Evolutionary conservation across 2,329 filamentous ascomycete genomes (phyloP), one percentile per base, ranked within the genome.

Genomic region (Hortaea sp.): DNA sequence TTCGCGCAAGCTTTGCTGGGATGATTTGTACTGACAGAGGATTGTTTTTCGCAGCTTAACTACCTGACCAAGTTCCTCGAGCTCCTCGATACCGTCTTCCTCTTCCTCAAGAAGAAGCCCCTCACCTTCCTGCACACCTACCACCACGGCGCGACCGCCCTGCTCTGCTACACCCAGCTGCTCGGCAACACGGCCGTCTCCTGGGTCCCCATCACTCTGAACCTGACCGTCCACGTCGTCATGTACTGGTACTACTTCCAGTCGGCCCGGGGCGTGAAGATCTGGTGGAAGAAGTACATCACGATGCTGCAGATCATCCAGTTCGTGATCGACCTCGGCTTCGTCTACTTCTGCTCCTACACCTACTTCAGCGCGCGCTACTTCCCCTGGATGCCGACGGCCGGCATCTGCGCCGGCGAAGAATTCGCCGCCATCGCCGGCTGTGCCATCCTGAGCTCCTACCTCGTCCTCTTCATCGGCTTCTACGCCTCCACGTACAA

Each of bases 211-310:
- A 97, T 97, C 66, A 84, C 81, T 45, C 80, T 97, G 60, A 97
- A 97, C 78, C 73, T 97, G 63, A 81, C 80, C 53, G 90, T 97
- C 46, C 90, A 97, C 72, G 90, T 97, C 49, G 85, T 95, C 66
- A 97, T 97, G 90, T 97, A 97, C 83, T 95, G 89, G 89, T 97
- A 97, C 82, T 97, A 97, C 80, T 97, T 97, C 83, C 90, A 97
- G 78, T 90, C 87, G 64, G 89, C 90, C 46, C 88, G 90, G 59
- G 92, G 92, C 58, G 81, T 97, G 69, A 84, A 83, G 63, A 92
- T 95, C 71, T 95, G 89, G 89, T 97, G 90, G 90, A 97, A 97
- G 84, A 88, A 95, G 73, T 97, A 90, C 84, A 94, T 97, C 66
- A 97, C 90, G 59, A 86, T 89, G 64, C 84, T 95, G 64, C 90